These are phyloP conservation scores for Zygnema cylindricum DNA, from an alignment of 139 green algal genomes.

Conservation along the genomic window DNA sequence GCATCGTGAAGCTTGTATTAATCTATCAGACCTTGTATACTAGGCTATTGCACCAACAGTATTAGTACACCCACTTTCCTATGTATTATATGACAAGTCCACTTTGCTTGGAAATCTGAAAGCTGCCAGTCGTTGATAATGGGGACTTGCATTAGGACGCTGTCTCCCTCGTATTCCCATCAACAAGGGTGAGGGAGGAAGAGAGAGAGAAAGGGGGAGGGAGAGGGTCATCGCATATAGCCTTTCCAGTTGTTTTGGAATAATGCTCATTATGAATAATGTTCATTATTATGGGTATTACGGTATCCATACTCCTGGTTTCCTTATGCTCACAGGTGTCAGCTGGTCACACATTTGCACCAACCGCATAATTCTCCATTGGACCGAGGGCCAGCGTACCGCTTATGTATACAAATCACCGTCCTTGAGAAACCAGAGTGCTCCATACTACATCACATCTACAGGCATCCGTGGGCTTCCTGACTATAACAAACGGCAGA, in stretches of 20 bases:
- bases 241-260: background rate
- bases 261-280: too few species aligned
- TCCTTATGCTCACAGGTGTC: constrained; percentile 67
- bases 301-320: background rate
- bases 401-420: constrained; percentile 84
- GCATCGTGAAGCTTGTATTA: background rate
- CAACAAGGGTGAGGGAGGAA: too few species aligned
- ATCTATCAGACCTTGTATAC: constrained; percentile 16
- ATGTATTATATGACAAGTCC: background rate
- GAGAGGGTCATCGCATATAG: background rate
- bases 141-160: too few species aligned
- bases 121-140: too few species aligned
- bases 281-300: too few species aligned
- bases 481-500: constrained; percentile 19
- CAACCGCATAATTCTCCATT: constrained; percentile 82
- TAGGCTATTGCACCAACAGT: background rate
- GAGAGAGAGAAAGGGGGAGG: too few species aligned
- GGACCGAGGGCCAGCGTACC: constrained; percentile 67
- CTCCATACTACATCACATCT: constrained; percentile 45
- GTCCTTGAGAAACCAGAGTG: constrained; percentile 66
- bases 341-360: constrained; percentile 85
- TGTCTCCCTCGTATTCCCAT: background rate
- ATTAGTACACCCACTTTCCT: background rate
- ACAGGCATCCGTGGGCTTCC: constrained; percentile 3
- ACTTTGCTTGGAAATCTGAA: too few species aligned